Evolutionary conservation across 768 basidiomycete genomes (phyloP), one percentile per base, ranked within the genome.

Genomic region (Pholiota microspora): DNA sequence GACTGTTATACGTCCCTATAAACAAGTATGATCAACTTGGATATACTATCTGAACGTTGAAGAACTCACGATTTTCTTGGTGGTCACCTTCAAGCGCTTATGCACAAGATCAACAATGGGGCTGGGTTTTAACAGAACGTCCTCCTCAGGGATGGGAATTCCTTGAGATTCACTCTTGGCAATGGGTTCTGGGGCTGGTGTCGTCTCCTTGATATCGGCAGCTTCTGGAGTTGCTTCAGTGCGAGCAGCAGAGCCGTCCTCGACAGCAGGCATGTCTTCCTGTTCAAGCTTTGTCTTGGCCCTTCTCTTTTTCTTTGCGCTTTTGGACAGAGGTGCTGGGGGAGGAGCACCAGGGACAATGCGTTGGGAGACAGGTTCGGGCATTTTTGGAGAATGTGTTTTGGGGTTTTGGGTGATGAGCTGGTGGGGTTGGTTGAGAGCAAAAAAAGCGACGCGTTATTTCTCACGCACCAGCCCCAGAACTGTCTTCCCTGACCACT

Each of bases 311-410:
- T 89, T 93, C 69, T 83, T 88, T 65, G 84, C 79, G 3, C 81
- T 73, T 67, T 91, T 91, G 32, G 86, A 78, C 3, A 73, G 56
- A 0, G 83, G 72, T 4, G 77, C 61, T 38, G 84, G 82, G 0
- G 85, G 84, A 51, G 85, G 89, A 10, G 91, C 91, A 44, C 91
- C 91, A 23, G 91, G 91, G 54, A 93, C 78, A 58, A 88, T 65
- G 53, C 91, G 86, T 29, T 72, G 69, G 45, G 69, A 62, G 47
- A 67, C 55, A 44, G 68, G 23, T 66, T 75, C 74, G 58, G 72
- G 64, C 73, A 76, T 76, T 69, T 67, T 73, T 57, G 51, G 29
- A 45, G 34, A 50, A 52, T 47, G 48, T 55, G 63, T 62, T 59
- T 60, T 38, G 31, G 31, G 59, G 56, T 34, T 52, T 58, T 38